Percentiles rank a stretch among this genome's conserved stretches.
These are phyloP conservation scores for Neonothopanus nambi DNA, from an alignment of 1,284 basidiomycete genomes.

Conservation along the genomic window DNA sequence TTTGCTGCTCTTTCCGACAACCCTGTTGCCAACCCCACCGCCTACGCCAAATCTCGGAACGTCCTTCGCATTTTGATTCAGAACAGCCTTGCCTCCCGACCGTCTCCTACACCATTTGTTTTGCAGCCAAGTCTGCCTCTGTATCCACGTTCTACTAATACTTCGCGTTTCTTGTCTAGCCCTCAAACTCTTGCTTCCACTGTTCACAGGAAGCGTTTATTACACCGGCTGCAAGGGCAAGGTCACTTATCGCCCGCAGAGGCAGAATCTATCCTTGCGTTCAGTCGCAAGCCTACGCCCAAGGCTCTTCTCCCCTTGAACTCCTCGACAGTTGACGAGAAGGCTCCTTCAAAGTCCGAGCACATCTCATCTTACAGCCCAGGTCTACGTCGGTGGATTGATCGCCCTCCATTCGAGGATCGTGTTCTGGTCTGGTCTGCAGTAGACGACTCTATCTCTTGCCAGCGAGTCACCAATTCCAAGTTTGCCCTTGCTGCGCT, in stretches of 20 bases:
- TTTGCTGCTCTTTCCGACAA: neutral
- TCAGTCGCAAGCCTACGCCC: constrained; percentile 38
- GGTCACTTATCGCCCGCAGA: constrained; percentile 38
- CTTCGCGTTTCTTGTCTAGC: constrained; percentile 35
- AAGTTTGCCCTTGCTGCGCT: constrained; percentile 68
- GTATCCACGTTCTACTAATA: constrained; percentile 68
- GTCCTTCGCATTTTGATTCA: constrained; percentile 34
- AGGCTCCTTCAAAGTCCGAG: constrained; percentile 41
- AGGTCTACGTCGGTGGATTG: constrained; percentile 66
- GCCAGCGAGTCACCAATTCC: constrained; percentile 45
- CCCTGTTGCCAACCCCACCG: no score
- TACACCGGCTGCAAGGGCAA: constrained; percentile 43
- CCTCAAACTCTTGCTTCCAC: constrained; percentile 43
- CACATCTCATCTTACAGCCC: constrained; percentile 46
- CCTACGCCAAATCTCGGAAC: constrained; percentile 28
- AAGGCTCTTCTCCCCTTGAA: constrained; percentile 30
- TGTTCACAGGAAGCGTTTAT: constrained; percentile 52
- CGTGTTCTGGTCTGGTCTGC: constrained; percentile 54
- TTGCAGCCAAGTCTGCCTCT: constrained; percentile 41
- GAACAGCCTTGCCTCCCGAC: constrained; percentile 40
- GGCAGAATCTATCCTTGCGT: constrained; percentile 46
- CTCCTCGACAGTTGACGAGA: constrained; percentile 43
- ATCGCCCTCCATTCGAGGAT: constrained; percentile 76
- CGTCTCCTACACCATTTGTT: constrained; percentile 52
- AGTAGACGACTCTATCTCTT: constrained; percentile 36